Evolutionary conservation across 140 eudicot genomes (phyloP).

Genomic region (Bidens hawaiensis): DNA sequence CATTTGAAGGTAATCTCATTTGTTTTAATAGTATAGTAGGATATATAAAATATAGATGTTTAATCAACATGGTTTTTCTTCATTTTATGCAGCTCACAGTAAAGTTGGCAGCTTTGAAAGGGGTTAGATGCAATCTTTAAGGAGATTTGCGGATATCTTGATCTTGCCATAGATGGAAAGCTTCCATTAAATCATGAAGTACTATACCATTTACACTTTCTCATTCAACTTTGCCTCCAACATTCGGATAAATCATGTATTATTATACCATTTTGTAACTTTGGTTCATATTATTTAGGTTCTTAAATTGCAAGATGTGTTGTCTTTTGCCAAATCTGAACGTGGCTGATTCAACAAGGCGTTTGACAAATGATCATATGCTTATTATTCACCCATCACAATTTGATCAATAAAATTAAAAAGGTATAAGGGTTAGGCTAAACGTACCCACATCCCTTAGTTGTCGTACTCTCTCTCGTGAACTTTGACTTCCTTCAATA

Average conservation of each 20-base stretch:
- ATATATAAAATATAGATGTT: too few relatives aligned
- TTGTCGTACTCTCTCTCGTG: too few relatives aligned
- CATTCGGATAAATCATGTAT: not conserved
- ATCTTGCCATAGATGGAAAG: slow-evolving; percentile 76
- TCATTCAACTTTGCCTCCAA: not conserved
- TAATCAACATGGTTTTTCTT: not conserved
- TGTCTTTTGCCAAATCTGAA: slow-evolving; percentile 86
- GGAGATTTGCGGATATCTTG: slow-evolving; percentile 84
- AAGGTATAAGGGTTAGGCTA: too few relatives aligned
- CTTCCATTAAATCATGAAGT: slow-evolving; percentile 88
- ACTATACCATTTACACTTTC: slow-evolving; percentile 81
- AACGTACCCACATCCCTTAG: too few relatives aligned
- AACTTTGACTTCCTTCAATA: too few relatives aligned
- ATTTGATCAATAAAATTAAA: too few relatives aligned
- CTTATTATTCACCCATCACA: slow-evolving; percentile 79
- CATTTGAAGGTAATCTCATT: too few relatives aligned
- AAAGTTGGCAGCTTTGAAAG: slow-evolving; percentile 83
- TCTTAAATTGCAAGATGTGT: slow-evolving; percentile 59
- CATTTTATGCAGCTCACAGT: slow-evolving; percentile 63
- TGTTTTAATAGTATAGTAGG: too few relatives aligned
- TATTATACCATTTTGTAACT: not conserved
- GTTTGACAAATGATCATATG: slow-evolving; percentile 95
- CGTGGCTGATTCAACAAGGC: slow-evolving; percentile 73
- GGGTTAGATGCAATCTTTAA: slow-evolving; percentile 85
- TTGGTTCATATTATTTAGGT: not conserved